Evolutionary conservation across 208 protist species (phyloP).

Genomic region (Phytomonas sp.): DNA sequence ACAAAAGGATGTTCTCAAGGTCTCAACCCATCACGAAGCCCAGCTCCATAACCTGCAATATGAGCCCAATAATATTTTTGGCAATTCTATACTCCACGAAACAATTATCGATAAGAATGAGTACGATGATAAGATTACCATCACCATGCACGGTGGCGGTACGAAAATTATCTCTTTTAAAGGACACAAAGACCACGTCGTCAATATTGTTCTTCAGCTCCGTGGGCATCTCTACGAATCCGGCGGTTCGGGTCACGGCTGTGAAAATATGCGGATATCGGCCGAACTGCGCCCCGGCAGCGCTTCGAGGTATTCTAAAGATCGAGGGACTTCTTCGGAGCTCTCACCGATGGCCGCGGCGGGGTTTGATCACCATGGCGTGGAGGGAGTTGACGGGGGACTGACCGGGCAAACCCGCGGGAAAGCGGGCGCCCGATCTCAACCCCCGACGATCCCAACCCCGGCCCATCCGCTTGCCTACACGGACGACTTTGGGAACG

Average conservation of each 20-base stretch:
- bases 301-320: neutral
- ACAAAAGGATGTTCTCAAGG: neutral
- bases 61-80: slow-evolving; percentile 18
- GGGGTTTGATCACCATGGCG: neutral
- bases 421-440: too few relatives aligned
- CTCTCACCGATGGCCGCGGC: neutral
- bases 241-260: slow-evolving; percentile 23
- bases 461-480: neutral
- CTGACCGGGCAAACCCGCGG: neutral
- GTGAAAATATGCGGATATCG: slow-evolving; percentile 26
- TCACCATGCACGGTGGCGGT: slow-evolving; percentile 23
- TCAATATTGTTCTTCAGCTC: slow-evolving; percentile 43
- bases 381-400: neutral
- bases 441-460: too few relatives aligned
- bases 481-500: neutral
- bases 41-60: neutral
- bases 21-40: neutral
- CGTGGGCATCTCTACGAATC: slow-evolving; percentile 32
- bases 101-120: slow-evolving; percentile 8
- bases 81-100: neutral
- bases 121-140: slow-evolving; percentile 9
- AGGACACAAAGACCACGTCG: slow-evolving; percentile 18
- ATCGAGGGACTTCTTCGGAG: neutral
- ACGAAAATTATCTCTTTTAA: slow-evolving; percentile 29
- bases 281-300: slow-evolving; percentile 24